Conservation (phyloP, 116 monocot genomes). For the Dioscorea cayenensis region DNA sequence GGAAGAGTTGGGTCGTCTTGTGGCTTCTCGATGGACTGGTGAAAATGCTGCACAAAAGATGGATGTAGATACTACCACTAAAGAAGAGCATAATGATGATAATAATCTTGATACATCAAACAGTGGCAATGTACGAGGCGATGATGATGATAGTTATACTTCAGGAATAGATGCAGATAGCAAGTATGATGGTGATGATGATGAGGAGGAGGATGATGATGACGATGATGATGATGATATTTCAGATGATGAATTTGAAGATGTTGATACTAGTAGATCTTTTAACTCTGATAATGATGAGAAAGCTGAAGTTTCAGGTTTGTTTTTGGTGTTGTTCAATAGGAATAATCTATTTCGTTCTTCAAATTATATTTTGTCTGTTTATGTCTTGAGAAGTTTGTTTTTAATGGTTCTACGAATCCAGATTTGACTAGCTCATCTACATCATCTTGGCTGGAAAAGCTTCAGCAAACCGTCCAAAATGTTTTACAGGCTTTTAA, state of each 20-base stretch:
- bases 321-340: not conserved
- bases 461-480: slow-evolving; percentile 71
- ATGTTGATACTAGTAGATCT: slow-evolving; percentile 25
- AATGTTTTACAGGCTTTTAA: slow-evolving; percentile 68
- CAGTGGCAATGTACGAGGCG: slow-evolving; percentile 25
- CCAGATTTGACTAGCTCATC: slow-evolving; percentile 40
- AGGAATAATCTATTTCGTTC: not conserved
- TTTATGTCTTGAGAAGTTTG: not conserved
- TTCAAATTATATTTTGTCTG: not conserved
- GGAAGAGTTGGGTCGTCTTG: slow-evolving; percentile 88
- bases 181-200: slow-evolving; percentile 36
- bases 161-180: slow-evolving; percentile 61
- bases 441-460: slow-evolving; percentile 64
- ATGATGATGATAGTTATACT: slow-evolving; percentile 37
- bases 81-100: slow-evolving; percentile 25
- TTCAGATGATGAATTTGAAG: slow-evolving; percentile 41
- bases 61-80: slow-evolving; percentile 31
- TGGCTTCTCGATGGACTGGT: slow-evolving; percentile 98
- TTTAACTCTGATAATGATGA: slow-evolving; percentile 48
- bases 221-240: slow-evolving; percentile 39
- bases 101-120: slow-evolving; percentile 23
- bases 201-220: slow-evolving; percentile 25
- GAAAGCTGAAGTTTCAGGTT: slow-evolving; percentile 42
- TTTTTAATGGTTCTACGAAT: not conserved
- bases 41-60: slow-evolving; percentile 37